phyloP scores from a whole-genome alignment of 306 rosid genomes.

The Abrus pulchellus region DNA sequence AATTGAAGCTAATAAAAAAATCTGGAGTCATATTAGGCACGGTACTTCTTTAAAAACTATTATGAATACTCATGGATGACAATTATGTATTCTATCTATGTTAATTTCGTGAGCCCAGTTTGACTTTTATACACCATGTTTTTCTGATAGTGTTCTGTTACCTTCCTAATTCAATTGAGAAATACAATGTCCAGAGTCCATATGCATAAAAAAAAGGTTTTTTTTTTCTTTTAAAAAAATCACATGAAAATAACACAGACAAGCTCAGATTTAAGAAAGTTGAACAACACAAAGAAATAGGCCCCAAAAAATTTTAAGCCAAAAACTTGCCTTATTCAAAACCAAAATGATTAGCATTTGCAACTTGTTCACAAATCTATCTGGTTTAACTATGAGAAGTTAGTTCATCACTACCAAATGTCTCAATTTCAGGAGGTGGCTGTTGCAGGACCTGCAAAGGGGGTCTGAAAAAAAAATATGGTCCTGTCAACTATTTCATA shows the following conservation, averaged over 20 bases:
- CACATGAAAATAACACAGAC: neutral
- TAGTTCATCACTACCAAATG: slow-evolving; percentile 48
- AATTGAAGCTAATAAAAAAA: too few species aligned
- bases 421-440: slow-evolving; percentile 15
- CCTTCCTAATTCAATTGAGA: neutral
- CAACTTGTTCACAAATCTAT: slow-evolving; percentile 79
- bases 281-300: neutral
- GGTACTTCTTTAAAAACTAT: too few species aligned
- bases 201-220: neutral
- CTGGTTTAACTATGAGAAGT: slow-evolving; percentile 56
- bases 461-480: neutral
- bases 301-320: neutral
- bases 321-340: slow-evolving; percentile 58
- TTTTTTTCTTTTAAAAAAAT: too few species aligned
- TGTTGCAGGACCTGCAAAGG: slow-evolving; percentile 69
- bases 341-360: slow-evolving; percentile 69
- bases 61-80: too few species aligned
- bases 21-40: too few species aligned
- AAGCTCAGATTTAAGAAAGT: neutral
- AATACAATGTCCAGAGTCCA: neutral
- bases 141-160: too few species aligned
- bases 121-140: too few species aligned
- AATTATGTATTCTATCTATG: too few species aligned
- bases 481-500: neutral
- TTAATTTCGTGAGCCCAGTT: too few species aligned